Percentiles rank a stretch among this genome's conserved stretches.
Evolutionary conservation across 2,329 filamentous ascomycete genomes (phyloP).

Genomic region (Hansfordia pulvinata): DNA sequence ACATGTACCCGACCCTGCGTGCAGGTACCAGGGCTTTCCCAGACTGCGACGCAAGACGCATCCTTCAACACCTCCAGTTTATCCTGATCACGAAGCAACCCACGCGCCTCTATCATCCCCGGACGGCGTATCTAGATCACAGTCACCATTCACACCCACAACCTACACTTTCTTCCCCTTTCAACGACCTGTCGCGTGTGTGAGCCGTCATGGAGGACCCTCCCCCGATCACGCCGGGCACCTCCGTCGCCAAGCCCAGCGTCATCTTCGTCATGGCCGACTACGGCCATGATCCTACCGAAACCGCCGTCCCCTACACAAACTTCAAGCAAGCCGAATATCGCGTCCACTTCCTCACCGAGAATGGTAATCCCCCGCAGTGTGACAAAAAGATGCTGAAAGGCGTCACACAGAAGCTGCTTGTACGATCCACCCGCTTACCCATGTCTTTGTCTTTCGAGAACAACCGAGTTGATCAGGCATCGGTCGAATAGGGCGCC

Average conservation of each 20-base stretch:
- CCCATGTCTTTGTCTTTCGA: too few relatives aligned
- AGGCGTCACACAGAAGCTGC: constrained; percentile 32
- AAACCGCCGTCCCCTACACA: constrained; percentile 34
- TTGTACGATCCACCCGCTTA: constrained; percentile 19
- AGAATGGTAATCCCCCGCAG: constrained; percentile 27
- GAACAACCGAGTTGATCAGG: too few relatives aligned
- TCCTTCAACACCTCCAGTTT: too few relatives aligned
- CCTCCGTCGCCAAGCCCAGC: constrained; percentile 14
- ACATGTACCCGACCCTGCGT: too few relatives aligned
- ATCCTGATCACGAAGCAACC: too few relatives aligned
- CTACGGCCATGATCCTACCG: constrained; percentile 43
- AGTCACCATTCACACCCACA: too few relatives aligned
- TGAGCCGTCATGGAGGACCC: constrained; percentile 18
- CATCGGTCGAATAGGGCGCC: constrained; percentile 32
- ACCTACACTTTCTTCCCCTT: too few relatives aligned
- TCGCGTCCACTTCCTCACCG: constrained; percentile 33
- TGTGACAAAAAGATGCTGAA: constrained; percentile 36
- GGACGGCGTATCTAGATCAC: too few relatives aligned
- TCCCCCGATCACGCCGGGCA: constrained; percentile 9
- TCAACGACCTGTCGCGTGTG: too few relatives aligned
- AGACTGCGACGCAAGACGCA: too few relatives aligned
- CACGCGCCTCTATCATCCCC: too few relatives aligned
- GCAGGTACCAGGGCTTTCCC: too few relatives aligned
- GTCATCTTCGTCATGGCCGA: constrained; percentile 37
- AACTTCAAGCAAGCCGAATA: constrained; percentile 33